These are phyloP conservation scores for Aegilops bicornis DNA, from an alignment of 176 grass and related monocot species.

Conservation along the genomic window DNA sequence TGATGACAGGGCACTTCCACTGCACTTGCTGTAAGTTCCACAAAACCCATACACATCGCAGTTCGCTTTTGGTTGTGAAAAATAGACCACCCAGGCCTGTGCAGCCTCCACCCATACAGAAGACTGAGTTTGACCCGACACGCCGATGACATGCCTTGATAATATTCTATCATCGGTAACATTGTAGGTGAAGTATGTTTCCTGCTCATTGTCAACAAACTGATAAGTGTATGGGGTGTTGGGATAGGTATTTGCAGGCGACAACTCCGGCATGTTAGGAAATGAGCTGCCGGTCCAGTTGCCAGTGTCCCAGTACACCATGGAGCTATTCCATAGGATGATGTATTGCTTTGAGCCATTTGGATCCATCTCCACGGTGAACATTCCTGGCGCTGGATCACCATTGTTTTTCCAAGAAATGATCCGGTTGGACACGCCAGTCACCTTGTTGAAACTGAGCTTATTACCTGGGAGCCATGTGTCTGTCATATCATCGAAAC, in stretches of 20 bases:
- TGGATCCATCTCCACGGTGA: slow-evolving; percentile 30
- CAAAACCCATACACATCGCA: slow-evolving; percentile 24
- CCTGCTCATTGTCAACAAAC: background rate
- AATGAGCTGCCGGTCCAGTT: slow-evolving; percentile 10
- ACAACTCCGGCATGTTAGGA: slow-evolving; percentile 17
- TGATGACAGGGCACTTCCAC: background rate
- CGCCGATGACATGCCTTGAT: background rate
- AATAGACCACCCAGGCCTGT: slow-evolving; percentile 10
- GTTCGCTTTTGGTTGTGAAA: background rate
- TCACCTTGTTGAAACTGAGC: slow-evolving; percentile 22
- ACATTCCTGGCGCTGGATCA: slow-evolving; percentile 31
- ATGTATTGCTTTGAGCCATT: slow-evolving; percentile 25
- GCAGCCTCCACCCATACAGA: background rate
- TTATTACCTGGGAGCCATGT: slow-evolving; percentile 31
- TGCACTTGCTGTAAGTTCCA: slow-evolving; percentile 27
- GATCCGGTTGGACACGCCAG: background rate
- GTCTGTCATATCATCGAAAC: slow-evolving; percentile 22
- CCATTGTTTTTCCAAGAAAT: slow-evolving; percentile 24
- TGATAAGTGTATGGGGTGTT: background rate
- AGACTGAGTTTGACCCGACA: background rate
- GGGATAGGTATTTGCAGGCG: background rate
- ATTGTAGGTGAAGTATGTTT: slow-evolving; percentile 12
- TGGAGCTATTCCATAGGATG: slow-evolving; percentile 11
- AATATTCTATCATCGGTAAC: background rate
- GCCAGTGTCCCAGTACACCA: slow-evolving; percentile 24